Evolutionary conservation across 257 asterid species (phyloP).

Genomic region (Datura wrightii): DNA sequence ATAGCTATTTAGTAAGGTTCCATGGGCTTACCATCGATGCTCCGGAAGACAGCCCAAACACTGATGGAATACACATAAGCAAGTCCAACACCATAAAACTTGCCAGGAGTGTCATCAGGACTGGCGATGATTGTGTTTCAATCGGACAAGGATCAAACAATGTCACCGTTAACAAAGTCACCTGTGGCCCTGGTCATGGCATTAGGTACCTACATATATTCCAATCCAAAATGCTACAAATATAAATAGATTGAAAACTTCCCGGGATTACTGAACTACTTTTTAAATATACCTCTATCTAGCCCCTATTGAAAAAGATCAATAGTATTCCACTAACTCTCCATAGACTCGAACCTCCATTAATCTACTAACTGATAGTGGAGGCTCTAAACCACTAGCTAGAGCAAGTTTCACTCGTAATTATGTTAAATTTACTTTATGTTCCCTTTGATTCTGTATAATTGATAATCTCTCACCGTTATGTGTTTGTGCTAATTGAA

Average conservation of each 20-base stretch:
- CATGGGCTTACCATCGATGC: constrained; percentile 48
- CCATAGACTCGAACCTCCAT: neutral
- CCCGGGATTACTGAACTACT: too few species aligned
- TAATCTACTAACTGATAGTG: neutral
- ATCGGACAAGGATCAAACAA: constrained; percentile 64
- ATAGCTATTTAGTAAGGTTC: constrained; percentile 44
- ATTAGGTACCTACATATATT: constrained; percentile 49
- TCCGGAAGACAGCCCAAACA: constrained; percentile 59
- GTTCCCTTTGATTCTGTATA: neutral
- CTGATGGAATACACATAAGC: constrained; percentile 71
- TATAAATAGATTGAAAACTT: too few species aligned
- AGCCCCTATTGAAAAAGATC: neutral
- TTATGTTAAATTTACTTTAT: neutral
- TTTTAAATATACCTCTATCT: too few species aligned
- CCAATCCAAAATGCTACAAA: too few species aligned
- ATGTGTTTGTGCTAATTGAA: neutral
- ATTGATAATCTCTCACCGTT: neutral
- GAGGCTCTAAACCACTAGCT: neutral
- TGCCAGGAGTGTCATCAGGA: constrained; percentile 46
- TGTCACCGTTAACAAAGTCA: constrained; percentile 52
- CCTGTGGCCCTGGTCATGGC: constrained; percentile 79
- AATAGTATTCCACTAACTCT: neutral
- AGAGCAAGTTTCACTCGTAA: neutral
- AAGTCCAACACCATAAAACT: constrained; percentile 50
- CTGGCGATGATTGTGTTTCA: constrained; percentile 73